These are phyloP conservation scores for Pichia deserticola DNA, from an alignment of 805 yeast species.

Conservation along the genomic window DNA sequence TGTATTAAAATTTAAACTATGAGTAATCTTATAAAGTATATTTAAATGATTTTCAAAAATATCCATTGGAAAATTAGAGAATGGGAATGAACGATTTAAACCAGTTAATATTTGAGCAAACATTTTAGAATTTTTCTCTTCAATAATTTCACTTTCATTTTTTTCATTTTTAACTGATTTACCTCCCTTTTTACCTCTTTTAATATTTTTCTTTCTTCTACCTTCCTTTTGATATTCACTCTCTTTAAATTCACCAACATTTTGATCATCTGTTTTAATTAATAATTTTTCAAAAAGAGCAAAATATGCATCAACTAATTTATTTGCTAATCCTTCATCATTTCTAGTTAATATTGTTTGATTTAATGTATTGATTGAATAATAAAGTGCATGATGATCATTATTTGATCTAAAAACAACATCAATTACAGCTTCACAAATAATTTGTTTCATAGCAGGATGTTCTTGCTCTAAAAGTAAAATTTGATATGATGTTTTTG, in stretches of 20 bases:
- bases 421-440: slow-evolving; percentile 76
- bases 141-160: slow-evolving; percentile 53
- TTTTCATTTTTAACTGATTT: slow-evolving; percentile 62
- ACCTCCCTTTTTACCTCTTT: slow-evolving; percentile 85
- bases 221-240: slow-evolving; percentile 48
- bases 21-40: slow-evolving; percentile 83
- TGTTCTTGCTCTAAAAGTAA: slow-evolving; percentile 81
- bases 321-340: slow-evolving; percentile 78
- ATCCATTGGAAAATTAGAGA: slow-evolving; percentile 65
- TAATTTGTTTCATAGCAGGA: slow-evolving; percentile 88
- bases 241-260: slow-evolving; percentile 31
- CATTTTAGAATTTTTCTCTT: slow-evolving; percentile 77
- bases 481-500: slow-evolving; percentile 77
- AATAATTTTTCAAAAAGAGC: slow-evolving; percentile 78
- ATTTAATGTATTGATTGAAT: slow-evolving; percentile 79
- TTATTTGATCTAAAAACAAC: slow-evolving; percentile 63
- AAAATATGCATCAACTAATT: slow-evolving; percentile 76
- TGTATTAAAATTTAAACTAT: slow-evolving; percentile 89
- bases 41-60: slow-evolving; percentile 71
- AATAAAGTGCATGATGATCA: slow-evolving; percentile 85
- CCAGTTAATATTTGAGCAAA: slow-evolving; percentile 92
- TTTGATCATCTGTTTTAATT: slow-evolving; percentile 53
- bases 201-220: slow-evolving; percentile 65
- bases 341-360: slow-evolving; percentile 81
- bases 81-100: slow-evolving; percentile 93